phyloP scores from a whole-genome alignment of 257 asterid species.

The Cruciata laevipes region DNA sequence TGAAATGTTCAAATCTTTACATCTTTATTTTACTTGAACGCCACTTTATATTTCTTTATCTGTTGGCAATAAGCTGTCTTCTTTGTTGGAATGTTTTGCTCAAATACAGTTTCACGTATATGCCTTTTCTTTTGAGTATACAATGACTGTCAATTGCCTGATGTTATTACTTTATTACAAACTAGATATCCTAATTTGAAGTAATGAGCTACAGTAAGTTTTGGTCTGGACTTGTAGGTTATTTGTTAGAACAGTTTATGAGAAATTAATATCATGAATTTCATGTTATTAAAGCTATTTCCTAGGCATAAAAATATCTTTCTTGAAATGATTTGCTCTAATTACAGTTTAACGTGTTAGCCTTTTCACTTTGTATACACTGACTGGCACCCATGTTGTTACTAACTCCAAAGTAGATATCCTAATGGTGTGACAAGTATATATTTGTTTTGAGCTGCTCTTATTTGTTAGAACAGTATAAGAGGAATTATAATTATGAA shows the following conservation, averaged over 20 bases:
- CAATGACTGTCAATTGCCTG: neutral
- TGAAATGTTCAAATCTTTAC: neutral
- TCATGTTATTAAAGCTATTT: neutral
- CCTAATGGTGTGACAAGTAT: too few relatives aligned
- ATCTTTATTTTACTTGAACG: neutral
- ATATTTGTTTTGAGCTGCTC: neutral
- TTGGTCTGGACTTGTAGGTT: neutral
- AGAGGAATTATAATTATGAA: neutral
- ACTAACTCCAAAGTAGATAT: neutral
- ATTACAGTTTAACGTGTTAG: too few relatives aligned
- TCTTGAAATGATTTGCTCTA: neutral
- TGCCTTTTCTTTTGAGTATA: neutral
- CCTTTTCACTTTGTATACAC: too few relatives aligned
- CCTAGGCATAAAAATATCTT: neutral
- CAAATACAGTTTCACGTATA: neutral
- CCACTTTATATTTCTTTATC: neutral
- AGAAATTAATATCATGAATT: constrained; percentile 5
- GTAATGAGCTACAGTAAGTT: neutral
- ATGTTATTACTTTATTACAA: neutral
- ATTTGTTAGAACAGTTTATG: neutral
- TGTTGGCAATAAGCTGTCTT: neutral
- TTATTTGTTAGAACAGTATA: neutral
- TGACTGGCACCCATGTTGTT: too few relatives aligned
- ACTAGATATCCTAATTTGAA: too few relatives aligned
- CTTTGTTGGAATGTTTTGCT: neutral